Base-by-base conservation (phyloP, 2,329 filamentous ascomycete genomes). In the Phialocephala sp. region DNA sequence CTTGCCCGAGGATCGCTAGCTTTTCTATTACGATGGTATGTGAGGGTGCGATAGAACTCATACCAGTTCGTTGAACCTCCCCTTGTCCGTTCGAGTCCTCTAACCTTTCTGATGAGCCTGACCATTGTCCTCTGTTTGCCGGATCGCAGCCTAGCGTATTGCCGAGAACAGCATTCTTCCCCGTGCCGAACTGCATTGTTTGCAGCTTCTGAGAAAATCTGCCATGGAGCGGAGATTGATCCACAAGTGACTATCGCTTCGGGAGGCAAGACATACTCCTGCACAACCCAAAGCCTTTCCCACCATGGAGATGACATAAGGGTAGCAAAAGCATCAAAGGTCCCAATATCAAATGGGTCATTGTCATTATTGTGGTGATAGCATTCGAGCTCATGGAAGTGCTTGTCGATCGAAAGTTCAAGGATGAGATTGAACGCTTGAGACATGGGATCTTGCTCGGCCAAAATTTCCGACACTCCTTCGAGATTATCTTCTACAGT, bases 1-100 rank as follows among this genome's bases (percentile, higher is more conserved):
- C 45, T 50, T 24, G 22, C 45, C 11, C 63, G 63, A 45, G 50
- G 50, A 58, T 65, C 39, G 24, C 32, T 56, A 41, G 63, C 11
- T 45, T 58, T 36, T 35, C 62, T 18, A 18, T 27, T 43, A 32
- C 58, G 58, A 36, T 60, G 41, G 12, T 41, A n/a, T 24, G 14
- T 24, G 6, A 60, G 22, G 6, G 27, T 14, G 12, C 24, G 35
- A 20, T 43, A 43, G 27, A 60, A 60, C 3, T 45, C 15, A 12
- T 5, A 18, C 20, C 32, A 20, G 22, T 36, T 45, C 18, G 8
- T 32, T 3, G 24, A 1, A 35, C 37, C 22, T 35, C 47, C 12
- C 18, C 35, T 59, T 14, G 41, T n/a, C 32, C 15, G 24, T 24
- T 32, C 58, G 9, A 60, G 27, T 6, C 35, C 39, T 24, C 20